phyloP scores from a whole-genome alignment of 1,284 basidiomycete species.

The Vanrija sp. region DNA sequence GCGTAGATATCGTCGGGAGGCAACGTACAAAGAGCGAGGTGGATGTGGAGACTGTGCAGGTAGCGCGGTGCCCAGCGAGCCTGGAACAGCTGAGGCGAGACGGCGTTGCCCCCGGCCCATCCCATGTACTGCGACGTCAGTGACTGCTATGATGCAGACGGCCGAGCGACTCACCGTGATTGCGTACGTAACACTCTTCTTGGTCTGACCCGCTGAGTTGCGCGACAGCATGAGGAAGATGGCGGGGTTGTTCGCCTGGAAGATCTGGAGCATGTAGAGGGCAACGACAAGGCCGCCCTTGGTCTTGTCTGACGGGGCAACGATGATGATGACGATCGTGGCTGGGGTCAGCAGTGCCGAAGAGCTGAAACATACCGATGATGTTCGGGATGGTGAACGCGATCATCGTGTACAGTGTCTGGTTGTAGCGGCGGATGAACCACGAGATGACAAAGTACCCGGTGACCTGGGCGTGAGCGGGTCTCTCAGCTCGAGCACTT shows the following conservation, averaged over 20 bases:
- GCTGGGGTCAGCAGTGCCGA: background rate
- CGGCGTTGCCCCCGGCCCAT: conserved; percentile 35
- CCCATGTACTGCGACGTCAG: conserved; percentile 15
- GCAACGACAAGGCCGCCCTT: conserved; percentile 15
- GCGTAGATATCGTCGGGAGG: background rate
- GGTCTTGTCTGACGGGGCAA: conserved; percentile 5
- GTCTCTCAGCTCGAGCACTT: background rate
- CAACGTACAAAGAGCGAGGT: conserved; percentile 24
- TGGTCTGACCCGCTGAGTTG: conserved; percentile 22
- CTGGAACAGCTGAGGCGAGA: conserved; percentile 34
- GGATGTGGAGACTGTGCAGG: conserved; percentile 32
- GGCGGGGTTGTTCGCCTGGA: conserved; percentile 10
- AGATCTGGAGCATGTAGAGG: conserved; percentile 13
- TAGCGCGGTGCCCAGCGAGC: conserved; percentile 31
- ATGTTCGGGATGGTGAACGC: conserved; percentile 13
- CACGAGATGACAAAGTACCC: conserved; percentile 12
- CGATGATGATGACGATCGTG: conserved; percentile 14
- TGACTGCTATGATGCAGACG: background rate
- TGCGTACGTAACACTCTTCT: conserved; percentile 15
- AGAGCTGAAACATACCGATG: background rate
- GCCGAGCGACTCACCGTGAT: conserved; percentile 5
- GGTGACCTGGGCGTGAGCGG: conserved; percentile 1
- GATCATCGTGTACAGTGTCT: conserved; percentile 6
- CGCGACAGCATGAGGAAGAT: conserved; percentile 18
- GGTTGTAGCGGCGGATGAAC: conserved; percentile 4